Percentiles rank a stretch among this genome's conserved stretches.
These are phyloP conservation scores for Stemphylium lycopersici DNA, from an alignment of 2,329 filamentous ascomycete genomes.

Conservation along the genomic window DNA sequence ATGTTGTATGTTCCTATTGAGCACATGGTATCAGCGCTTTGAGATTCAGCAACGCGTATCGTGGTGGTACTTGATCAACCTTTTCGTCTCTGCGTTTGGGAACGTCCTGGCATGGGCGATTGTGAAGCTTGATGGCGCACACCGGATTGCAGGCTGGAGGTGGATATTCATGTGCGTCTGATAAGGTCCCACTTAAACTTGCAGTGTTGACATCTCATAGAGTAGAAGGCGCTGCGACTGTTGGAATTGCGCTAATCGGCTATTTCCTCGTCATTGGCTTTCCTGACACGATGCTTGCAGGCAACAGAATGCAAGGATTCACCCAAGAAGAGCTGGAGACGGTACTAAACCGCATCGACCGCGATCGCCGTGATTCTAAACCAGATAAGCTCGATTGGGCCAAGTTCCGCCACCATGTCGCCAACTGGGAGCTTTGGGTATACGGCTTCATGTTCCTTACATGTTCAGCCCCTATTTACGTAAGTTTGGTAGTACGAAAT, in stretches of 20 bases:
- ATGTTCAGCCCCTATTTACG: constrained; percentile 10
- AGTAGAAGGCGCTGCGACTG: constrained; percentile 20
- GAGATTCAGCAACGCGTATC: constrained; percentile 30
- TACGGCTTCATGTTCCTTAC: not conserved
- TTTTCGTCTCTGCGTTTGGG: constrained; percentile 36
- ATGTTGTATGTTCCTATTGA: constrained; percentile 25
- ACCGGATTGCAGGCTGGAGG: constrained; percentile 39
- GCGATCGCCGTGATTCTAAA: constrained; percentile 44
- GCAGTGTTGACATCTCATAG: not conserved
- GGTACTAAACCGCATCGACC: constrained; percentile 39
- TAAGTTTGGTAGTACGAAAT: too few species aligned
- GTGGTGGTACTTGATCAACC: constrained; percentile 30
- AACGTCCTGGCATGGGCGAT: constrained; percentile 41
- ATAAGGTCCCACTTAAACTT: not conserved
- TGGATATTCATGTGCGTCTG: constrained; percentile 31
- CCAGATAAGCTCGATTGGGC: constrained; percentile 12
- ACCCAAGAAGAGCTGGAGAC: constrained; percentile 23
- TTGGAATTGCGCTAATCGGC: constrained; percentile 18
- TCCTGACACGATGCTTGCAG: constrained; percentile 9
- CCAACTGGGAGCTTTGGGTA: constrained; percentile 26
- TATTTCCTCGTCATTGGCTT: constrained; percentile 29
- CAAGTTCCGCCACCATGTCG: constrained; percentile 14
- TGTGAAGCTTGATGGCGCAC: constrained; percentile 33
- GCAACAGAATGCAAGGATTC: constrained; percentile 14
- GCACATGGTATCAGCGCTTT: constrained; percentile 27